Evolutionary conservation across 78 protist species (phyloP).

Genomic region (Parvularia atlantis): DNA sequence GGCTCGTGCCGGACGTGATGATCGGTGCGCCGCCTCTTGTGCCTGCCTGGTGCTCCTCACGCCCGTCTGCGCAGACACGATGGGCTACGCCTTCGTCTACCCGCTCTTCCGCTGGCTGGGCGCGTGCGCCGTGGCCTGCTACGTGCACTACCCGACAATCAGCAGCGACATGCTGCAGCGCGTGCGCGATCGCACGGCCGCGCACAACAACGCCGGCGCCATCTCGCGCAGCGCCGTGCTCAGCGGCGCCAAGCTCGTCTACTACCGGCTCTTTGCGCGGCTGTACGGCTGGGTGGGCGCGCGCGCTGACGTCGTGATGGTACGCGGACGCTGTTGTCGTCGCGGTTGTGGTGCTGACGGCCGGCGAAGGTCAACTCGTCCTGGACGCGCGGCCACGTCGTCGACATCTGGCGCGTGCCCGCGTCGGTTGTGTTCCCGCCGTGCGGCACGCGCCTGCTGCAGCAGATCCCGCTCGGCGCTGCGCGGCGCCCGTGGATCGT

Average conservation of each 20-base stretch:
- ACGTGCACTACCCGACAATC: slow-evolving; percentile 84
- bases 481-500: slow-evolving; percentile 16
- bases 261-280: slow-evolving; percentile 53
- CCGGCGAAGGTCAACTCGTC: slow-evolving; percentile 34
- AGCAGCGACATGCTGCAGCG: slow-evolving; percentile 47
- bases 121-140: slow-evolving; percentile 43
- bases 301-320: slow-evolving; percentile 21
- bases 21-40: neutral
- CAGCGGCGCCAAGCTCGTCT: slow-evolving; percentile 7
- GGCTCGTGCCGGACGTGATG: slow-evolving; percentile 8
- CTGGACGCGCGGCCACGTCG: slow-evolving; percentile 73
- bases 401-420: slow-evolving; percentile 16
- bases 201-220: slow-evolving; percentile 36
- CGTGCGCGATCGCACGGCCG: slow-evolving; percentile 1
- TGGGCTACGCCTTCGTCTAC: slow-evolving; percentile 64
- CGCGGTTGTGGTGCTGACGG: neutral
- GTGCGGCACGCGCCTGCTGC: slow-evolving; percentile 36
- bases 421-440: slow-evolving; percentile 71
- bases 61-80: slow-evolving; percentile 45
- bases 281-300: slow-evolving; percentile 41
- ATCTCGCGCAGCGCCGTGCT: slow-evolving; percentile 10
- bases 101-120: slow-evolving; percentile 26
- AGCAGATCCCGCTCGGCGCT: neutral
- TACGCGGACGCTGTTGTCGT: too few species aligned
- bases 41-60: neutral